Conservation (phyloP, 441 rosid species). For the Syzygium malaccense region DNA sequence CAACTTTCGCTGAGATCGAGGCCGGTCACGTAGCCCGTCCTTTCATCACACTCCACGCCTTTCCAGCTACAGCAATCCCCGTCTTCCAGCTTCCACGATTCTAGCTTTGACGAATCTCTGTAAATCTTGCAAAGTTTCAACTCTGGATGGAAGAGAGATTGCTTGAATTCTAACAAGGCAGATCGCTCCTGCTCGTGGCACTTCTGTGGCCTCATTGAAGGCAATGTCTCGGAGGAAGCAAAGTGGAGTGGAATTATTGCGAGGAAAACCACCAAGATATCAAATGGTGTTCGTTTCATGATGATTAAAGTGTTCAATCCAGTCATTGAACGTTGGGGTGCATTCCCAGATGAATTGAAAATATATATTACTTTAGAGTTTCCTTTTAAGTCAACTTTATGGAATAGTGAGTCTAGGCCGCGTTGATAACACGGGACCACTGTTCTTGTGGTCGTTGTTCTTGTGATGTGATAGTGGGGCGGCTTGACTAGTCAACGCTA, state of each 20-base stretch:
- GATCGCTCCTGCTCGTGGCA: neutral
- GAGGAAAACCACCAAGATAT: neutral
- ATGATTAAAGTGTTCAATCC: neutral
- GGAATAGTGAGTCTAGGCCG: too few species aligned
- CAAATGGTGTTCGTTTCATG: neutral
- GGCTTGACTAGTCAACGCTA: too few species aligned
- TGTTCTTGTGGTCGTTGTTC: too few species aligned
- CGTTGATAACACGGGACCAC: too few species aligned
- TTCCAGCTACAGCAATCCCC: neutral
- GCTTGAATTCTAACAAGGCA: neutral
- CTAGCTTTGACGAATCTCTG: rapidly evolving
- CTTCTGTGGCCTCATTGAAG: neutral
- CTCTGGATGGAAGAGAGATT: neutral
- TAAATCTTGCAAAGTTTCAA: rapidly evolving
- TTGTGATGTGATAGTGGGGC: too few species aligned
- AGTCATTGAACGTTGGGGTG: too few species aligned
- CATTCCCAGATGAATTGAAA: too few species aligned
- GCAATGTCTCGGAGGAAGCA: neutral
- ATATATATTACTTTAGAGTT: too few species aligned
- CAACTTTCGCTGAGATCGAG: neutral
- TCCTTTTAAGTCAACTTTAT: too few species aligned
- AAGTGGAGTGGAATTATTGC: neutral
- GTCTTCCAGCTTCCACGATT: neutral
- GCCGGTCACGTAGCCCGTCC: neutral
- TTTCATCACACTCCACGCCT: neutral